Base-by-base conservation (phyloP, 2,329 filamentous ascomycete genomes). In the Phyllosticta citrichinensis region DNA sequence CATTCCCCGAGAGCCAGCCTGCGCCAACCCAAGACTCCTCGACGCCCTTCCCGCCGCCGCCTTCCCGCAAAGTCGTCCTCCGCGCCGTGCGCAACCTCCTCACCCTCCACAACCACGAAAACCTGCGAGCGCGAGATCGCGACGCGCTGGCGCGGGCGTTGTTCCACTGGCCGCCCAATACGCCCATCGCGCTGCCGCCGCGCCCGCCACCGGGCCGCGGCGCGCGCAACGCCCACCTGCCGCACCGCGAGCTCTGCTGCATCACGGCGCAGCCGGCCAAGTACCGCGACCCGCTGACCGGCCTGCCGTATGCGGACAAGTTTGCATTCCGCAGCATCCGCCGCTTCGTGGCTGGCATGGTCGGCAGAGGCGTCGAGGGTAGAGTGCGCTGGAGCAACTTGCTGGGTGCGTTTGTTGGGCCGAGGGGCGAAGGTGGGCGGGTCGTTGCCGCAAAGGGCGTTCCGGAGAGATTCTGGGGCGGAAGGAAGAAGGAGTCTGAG, bases 281-380 rank as follows among this genome's bases (percentile, higher is more conserved):
- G 60, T 97, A 95, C 73, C 83, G 86, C 24, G 94, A 99, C 72
- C 90, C 91, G 0, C 82, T 83, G 66, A 97, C 93, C 0, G 89
- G 89, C 0, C 80, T 97, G 17, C 84, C 87, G 0, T 99, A 93
- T 74, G 82, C 84, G 64, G 93, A 93, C 70, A 79, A 84, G 52
- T 83, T 87, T 64, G 92, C 91, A 0, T 97, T 91, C 75, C 85
- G 85, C 67, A 86, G 95, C 72, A 87, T 97, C 54, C 87, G 89
- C 68, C 84, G 59, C 47, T 61, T 61, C 35, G 54, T 61, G 3
- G 58, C 52, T 51, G 58, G 87, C 60, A 80, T 96, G 14, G 40
- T 47, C 5, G 40, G 40, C 17, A 47, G 40, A n/a, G 14, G 40
- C 4, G 76, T 84, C 58, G 82, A 79, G 1, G 88, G 90, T 52